phyloP scores from a whole-genome alignment of 1,284 basidiomycete species.

The Ustilago hordei region DNA sequence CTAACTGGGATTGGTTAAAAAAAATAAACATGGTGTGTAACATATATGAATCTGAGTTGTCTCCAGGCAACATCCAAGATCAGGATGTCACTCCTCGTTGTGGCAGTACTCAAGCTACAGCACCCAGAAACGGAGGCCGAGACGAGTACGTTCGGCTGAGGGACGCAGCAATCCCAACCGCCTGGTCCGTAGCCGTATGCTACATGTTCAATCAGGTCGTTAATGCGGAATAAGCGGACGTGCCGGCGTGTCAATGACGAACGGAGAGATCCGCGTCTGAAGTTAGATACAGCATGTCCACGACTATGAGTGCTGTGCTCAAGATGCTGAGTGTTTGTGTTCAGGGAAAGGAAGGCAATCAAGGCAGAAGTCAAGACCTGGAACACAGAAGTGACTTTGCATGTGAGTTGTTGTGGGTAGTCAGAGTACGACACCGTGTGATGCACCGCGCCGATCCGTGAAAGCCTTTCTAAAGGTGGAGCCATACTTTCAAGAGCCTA shows the following conservation, averaged over 20 bases:
- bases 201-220: no score
- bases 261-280: constrained; percentile 12
- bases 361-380: not conserved
- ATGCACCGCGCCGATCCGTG: constrained; percentile 37
- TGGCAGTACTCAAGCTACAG: no score
- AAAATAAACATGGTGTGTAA: not conserved
- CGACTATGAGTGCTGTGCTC: not conserved
- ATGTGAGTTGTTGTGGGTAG: not conserved
- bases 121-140: no score
- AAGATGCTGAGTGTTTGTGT: not conserved
- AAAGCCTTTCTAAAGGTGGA: constrained; percentile 14
- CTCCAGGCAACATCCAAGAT: no score
- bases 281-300: not conserved
- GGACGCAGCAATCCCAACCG: not conserved
- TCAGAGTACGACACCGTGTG: not conserved
- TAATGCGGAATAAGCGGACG: constrained; percentile 10
- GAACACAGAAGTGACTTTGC: not conserved
- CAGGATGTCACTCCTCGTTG: no score
- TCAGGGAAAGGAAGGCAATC: not conserved
- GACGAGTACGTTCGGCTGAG: not conserved
- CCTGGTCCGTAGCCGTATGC: not conserved
- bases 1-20: not conserved
- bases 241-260: not conserved
- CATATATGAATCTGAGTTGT: no score
- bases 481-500: not conserved